Evolutionary conservation across 164 flowering plant genomes (phyloP).

Genomic region (Magnolia changhungtana): DNA sequence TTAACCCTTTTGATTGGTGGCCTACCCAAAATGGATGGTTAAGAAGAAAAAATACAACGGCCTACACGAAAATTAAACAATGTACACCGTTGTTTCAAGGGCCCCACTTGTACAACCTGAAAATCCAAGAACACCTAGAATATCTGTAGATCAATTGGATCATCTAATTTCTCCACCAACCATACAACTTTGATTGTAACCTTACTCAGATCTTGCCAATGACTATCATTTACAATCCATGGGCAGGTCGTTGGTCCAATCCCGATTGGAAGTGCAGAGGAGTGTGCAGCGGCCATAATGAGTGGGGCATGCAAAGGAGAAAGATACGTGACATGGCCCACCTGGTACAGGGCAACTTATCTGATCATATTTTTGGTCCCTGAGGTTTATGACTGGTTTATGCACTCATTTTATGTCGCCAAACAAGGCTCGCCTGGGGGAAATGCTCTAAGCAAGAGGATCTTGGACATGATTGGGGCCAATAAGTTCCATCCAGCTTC

Average conservation of each 20-base stretch:
- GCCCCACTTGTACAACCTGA: no score
- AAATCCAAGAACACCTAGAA: no score
- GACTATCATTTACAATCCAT: neutral
- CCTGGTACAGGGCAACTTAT: conserved; percentile 17
- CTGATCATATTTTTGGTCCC: conserved; percentile 29
- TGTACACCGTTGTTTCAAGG: no score
- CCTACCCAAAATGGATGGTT: no score
- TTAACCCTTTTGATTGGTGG: no score
- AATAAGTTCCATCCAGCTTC: conserved; percentile 4
- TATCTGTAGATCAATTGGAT: no score
- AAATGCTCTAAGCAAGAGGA: conserved; percentile 26
- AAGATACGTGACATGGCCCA: conserved; percentile 34
- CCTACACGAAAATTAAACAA: no score
- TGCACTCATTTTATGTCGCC: conserved; percentile 15
- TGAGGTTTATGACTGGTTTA: conserved; percentile 35
- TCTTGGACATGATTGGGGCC: conserved; percentile 16
- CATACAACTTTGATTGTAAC: no score
- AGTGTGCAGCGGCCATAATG: conserved; percentile 45
- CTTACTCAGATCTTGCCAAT: no score
- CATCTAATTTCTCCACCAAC: no score
- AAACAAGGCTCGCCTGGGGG: conserved; percentile 9
- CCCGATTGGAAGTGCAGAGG: conserved; percentile 29
- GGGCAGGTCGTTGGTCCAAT: conserved; percentile 33
- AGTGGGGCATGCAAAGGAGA: conserved; percentile 44
- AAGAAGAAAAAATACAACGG: no score